Percentiles rank a stretch among this genome's conserved stretches.
These are phyloP conservation scores for Naganishia vishniacii DNA, from an alignment of 768 basidiomycete species.

Conservation along the genomic window DNA sequence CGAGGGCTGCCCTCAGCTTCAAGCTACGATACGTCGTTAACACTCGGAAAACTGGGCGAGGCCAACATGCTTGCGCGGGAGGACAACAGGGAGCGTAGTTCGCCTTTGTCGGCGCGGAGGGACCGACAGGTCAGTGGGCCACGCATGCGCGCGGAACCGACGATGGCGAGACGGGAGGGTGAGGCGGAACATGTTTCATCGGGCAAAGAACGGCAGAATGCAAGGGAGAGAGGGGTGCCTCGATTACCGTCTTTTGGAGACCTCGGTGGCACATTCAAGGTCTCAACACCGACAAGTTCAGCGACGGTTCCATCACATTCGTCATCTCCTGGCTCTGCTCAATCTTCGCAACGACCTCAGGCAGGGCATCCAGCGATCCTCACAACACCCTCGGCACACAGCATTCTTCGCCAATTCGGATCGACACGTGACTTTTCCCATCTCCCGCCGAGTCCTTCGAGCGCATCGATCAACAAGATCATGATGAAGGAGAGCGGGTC, in stretches of 20 bases:
- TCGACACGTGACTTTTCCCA: constrained; percentile 70
- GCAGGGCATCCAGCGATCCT: background rate
- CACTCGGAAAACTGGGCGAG: background rate
- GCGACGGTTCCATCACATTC: background rate
- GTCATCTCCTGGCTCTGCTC: background rate
- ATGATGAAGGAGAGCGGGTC: constrained; percentile 52
- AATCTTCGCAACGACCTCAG: constrained; percentile 5
- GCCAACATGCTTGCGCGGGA: too few relatives aligned
- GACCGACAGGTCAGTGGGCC: constrained; percentile 16
- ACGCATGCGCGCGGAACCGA: background rate
- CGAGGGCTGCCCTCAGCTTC: background rate
- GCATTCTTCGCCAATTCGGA: constrained; percentile 62
- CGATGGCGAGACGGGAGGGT: background rate
- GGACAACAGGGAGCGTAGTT: too few relatives aligned
- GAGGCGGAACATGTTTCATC: background rate
- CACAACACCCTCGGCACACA: constrained; percentile 45
- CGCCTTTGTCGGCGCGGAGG: background rate
- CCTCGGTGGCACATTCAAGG: constrained; percentile 8
- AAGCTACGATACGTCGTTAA: background rate
- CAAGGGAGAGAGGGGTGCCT: constrained; percentile 9
- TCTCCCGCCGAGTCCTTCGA: constrained; percentile 82
- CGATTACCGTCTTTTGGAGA: constrained; percentile 22
- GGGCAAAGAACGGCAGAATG: background rate
- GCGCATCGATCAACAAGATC: constrained; percentile 81
- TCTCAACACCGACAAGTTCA: constrained; percentile 8